Evolutionary conservation across 2,329 filamentous ascomycete genomes (phyloP), one percentile per base, ranked within the genome.

Genomic region (Pseudogymnoascus sp.): DNA sequence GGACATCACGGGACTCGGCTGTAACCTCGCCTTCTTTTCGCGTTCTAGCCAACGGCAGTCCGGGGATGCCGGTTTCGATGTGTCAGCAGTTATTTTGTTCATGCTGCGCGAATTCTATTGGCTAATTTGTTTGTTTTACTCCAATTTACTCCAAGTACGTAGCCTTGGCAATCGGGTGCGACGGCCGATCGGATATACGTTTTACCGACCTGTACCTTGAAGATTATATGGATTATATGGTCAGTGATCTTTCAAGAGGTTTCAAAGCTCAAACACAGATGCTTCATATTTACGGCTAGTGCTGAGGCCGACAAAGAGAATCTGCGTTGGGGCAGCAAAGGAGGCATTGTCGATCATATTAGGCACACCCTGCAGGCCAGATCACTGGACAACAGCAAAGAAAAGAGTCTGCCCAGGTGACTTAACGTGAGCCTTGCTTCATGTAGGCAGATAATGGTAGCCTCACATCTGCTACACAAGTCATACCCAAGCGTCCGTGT

Each of bases 81-180:
- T 56, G 50, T 56, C 50, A 56, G n/a, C 50, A 36, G 28, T 56
- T 16, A 56, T 21, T 56, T 56, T 56, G 50, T 56, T 56, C 28
- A 56, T 56, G 28, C n/a, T 5, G 16, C 28, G 50, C 16, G 10
- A 21, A 21, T 56, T 36, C 50, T 56, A 56, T 56, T 56, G 50
- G 50, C 5, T 4, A 0, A 21, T 36, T 21, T 56, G 28, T 21
- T 56, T 56, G 10, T 4, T 56, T 56, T 56, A 56, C 50, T 36
- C 50, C 50, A 56, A 56, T 56, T 56, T 56, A 56, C 50, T 56
- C 50, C 50, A 56, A 56, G 50, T 56, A 56, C 50, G 28, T 56
- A 56, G 50, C 50, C 50, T 56, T 56, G 50, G 50, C 50, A 36
- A 56, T 56, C 50, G 50, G 50, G 2, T 56, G 34, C 50, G 50